Evolutionary conservation across 257 asterid genomes (phyloP), one percentile per base, ranked within the genome.

Genomic region (Nicotiana benthamiana): DNA sequence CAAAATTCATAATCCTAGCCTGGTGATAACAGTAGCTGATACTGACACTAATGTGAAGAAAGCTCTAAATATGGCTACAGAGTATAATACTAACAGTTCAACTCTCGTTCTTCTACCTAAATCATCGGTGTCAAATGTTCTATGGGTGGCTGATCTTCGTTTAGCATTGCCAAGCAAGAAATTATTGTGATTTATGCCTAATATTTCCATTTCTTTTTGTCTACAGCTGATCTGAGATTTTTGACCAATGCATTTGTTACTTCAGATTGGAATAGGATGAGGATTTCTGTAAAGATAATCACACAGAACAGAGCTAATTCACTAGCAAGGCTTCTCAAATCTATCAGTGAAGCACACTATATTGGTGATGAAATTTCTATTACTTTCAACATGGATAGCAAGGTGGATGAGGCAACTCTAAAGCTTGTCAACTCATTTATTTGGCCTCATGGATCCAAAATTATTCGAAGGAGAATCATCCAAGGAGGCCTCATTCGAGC

Each of bases 401-500:
- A 87, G 80, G 99, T 91, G 15, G 99, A 93, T 7, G 97, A 89
- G 54, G 82, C 92, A 4, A 95, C 99, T 5, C 6, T 92, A 20
- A 89, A 90, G 80, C 87, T 90, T 1, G 96, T 91, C 20, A 89
- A 86, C 82, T 70, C 93, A 2, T 95, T 95, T 81, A 62, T 64
- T 48, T 94, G 99, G 99, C 90, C 97, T 0, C 96, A 95, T 80
- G 99, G 99, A 15, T 90, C 95, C 1, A 95, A 94, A 77, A 81
- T 77, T 59, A 84, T 90, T 2, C 90, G 98, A 8, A 84, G 99
- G 68, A 83, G 99, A 65, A 95, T 95, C 90, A 91, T 95, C 85
- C 99, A 93, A 66, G 99, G 99, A n/a, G 99, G 99, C 46, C 92
- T 95, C 0, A 94, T 95, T 52, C 91, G 98, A 0, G 99, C 99